phyloP scores from a whole-genome alignment of 192 early-diverging fungal species.

The Podila minutissima region DNA sequence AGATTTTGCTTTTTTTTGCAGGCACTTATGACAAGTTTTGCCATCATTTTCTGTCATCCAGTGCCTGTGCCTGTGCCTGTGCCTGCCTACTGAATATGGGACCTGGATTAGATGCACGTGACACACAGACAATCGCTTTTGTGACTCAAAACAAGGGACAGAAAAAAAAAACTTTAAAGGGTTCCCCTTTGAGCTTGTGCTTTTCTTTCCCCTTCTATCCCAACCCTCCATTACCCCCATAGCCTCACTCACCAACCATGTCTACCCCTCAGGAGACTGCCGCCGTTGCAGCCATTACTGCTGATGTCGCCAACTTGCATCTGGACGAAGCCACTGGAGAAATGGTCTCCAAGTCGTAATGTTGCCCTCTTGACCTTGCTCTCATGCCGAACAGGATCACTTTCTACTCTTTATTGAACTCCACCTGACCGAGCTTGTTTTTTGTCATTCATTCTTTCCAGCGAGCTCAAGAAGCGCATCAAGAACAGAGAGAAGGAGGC shows the following conservation, averaged over 20 bases:
- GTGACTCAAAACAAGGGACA: no score
- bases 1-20: no score
- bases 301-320: constrained; percentile 61
- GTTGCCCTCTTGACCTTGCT: no score
- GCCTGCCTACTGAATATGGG: no score
- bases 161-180: not conserved
- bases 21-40: no score
- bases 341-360: constrained; percentile 91
- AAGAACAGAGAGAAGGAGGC: constrained; percentile 94
- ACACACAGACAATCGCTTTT: no score
- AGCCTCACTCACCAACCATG: constrained; percentile 4
- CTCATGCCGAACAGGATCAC: not conserved
- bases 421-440: constrained; percentile 4
- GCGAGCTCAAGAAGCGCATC: constrained; percentile 90
- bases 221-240: not conserved
- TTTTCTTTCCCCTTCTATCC: not conserved
- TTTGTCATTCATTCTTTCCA: constrained; percentile 32
- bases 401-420: not conserved
- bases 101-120: no score
- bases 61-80: no score
- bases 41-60: no score
- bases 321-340: constrained; percentile 91
- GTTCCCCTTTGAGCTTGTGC: not conserved
- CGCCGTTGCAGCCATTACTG: constrained; percentile 14
- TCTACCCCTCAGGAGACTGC: constrained; percentile 25